Conservation (phyloP, 2,329 filamentous ascomycete species). For the Lachnellula hyalina region DNA sequence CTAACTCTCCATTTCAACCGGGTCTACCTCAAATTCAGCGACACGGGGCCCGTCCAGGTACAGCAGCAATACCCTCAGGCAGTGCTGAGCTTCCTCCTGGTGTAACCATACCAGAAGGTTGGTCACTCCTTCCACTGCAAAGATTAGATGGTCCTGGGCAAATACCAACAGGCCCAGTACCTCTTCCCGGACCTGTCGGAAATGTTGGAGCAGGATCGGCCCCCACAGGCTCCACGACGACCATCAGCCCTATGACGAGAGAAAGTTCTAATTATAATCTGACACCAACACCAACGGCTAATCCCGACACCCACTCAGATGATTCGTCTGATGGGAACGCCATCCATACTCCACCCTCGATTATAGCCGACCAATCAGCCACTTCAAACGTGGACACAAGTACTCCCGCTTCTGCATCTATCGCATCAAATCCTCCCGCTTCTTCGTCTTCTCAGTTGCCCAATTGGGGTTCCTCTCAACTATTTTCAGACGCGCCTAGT, state of each 20-base stretch:
- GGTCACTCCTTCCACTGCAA: slow-evolving; percentile 59
- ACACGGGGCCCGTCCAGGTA: slow-evolving; percentile 42
- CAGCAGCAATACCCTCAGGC: slow-evolving; percentile 51
- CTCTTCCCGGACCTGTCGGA: slow-evolving; percentile 17
- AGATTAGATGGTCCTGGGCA: slow-evolving; percentile 31
- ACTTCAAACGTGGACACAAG: slow-evolving; percentile 7
- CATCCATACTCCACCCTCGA: slow-evolving; percentile 22
- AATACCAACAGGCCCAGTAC: slow-evolving; percentile 11
- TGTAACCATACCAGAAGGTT: slow-evolving; percentile 58
- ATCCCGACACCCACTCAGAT: slow-evolving; percentile 19
- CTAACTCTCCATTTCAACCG: slow-evolving; percentile 4
- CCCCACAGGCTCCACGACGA: slow-evolving; percentile 23
- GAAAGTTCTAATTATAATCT: slow-evolving; percentile 26
- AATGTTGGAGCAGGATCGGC: slow-evolving; percentile 17
- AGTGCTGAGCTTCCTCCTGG: slow-evolving; percentile 58
- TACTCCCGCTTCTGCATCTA: slow-evolving; percentile 11
- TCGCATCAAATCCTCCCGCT: slow-evolving; percentile 13
- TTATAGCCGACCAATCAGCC: slow-evolving; percentile 20
- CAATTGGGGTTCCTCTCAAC: slow-evolving; percentile 24
- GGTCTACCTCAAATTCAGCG: slow-evolving; percentile 33
- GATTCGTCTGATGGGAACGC: slow-evolving; percentile 25
- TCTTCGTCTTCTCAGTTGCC: slow-evolving; percentile 18
- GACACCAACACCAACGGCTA: slow-evolving; percentile 18
- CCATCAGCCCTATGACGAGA: slow-evolving; percentile 21
- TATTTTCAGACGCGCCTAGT: slow-evolving; percentile 18